Percentiles rank a stretch among this genome's conserved stretches.
Evolutionary conservation across 164 flowering plant genomes (phyloP).

Genomic region (Sextonia rubra): DNA sequence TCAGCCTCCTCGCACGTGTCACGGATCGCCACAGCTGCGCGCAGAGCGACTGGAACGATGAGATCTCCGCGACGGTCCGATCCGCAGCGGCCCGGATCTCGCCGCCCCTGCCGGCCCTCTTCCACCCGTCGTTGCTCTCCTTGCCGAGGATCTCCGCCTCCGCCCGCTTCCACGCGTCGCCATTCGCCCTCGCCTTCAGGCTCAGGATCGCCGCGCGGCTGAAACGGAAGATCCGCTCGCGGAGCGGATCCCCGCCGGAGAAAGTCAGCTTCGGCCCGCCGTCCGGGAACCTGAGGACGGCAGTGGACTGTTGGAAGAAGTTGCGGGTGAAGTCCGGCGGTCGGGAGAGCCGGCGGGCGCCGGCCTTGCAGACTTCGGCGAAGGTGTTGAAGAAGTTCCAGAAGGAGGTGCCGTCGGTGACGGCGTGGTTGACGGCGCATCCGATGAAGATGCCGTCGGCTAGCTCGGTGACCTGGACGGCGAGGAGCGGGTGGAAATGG

Average conservation of each 20-base stretch:
- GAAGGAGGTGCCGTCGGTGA: slow-evolving; percentile 80
- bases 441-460: slow-evolving; percentile 77
- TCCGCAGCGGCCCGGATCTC: background rate
- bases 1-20: slow-evolving; percentile 62
- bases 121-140: slow-evolving; percentile 30
- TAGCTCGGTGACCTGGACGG: slow-evolving; percentile 81
- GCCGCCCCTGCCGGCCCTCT: background rate
- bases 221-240: slow-evolving; percentile 76
- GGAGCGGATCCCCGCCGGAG: slow-evolving; percentile 46
- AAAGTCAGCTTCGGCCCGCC: slow-evolving; percentile 65
- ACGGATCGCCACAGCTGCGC: slow-evolving; percentile 84
- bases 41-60: slow-evolving; percentile 79
- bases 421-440: slow-evolving; percentile 69
- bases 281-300: slow-evolving; percentile 49
- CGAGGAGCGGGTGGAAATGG: slow-evolving; percentile 53
- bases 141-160: slow-evolving; percentile 41
- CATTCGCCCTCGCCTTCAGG: slow-evolving; percentile 57
- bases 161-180: background rate
- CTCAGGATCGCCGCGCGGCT: slow-evolving; percentile 46
- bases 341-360: slow-evolving; percentile 31
- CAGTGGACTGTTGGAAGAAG: slow-evolving; percentile 51
- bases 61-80: slow-evolving; percentile 50
- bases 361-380: slow-evolving; percentile 44
- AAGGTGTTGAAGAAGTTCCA: slow-evolving; percentile 90
- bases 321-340: slow-evolving; percentile 50